A percentile compares a stretch with the other conserved stretches of the same genome.
Evolutionary conservation across 2,329 filamentous ascomycete species (phyloP).

Genomic region (Neopestalotiopsis sp.): DNA sequence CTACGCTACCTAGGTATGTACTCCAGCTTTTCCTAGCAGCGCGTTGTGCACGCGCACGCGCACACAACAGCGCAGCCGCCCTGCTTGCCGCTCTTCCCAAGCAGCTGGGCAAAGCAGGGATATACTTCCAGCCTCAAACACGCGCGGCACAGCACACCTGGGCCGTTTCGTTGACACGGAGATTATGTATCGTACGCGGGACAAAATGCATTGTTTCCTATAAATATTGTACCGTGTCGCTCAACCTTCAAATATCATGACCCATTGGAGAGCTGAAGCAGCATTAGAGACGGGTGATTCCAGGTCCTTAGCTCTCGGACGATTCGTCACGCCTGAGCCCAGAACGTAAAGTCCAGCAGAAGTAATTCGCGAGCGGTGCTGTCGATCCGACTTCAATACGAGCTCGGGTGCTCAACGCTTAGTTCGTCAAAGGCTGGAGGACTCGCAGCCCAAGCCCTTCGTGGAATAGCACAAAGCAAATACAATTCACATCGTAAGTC

Average conservation of each 20-base stretch:
- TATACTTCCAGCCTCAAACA: conserved; percentile 1
- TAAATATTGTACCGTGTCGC: neutral
- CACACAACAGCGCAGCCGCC: neutral
- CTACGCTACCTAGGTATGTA: neutral
- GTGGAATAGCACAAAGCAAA: neutral
- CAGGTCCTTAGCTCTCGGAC: neutral
- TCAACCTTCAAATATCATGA: neutral
- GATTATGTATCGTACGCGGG: neutral
- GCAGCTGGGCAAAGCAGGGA: neutral
- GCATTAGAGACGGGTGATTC: neutral
- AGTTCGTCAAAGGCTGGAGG: neutral
- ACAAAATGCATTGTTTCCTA: neutral
- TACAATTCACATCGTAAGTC: neutral
- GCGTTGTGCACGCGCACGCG: neutral
- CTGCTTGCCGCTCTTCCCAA: neutral
- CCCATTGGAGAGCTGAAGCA: neutral
- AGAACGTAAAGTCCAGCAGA: neutral
- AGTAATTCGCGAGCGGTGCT: neutral
- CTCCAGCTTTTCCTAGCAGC: neutral
- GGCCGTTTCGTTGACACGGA: neutral
- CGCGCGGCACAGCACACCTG: neutral
- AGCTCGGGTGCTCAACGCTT: neutral
- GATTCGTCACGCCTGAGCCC: neutral
- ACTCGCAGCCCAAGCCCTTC: neutral
- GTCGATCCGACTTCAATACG: neutral